Evolutionary conservation across 139 green algal genomes (phyloP).

Genomic region (Tetradesmus lagerheimii): DNA sequence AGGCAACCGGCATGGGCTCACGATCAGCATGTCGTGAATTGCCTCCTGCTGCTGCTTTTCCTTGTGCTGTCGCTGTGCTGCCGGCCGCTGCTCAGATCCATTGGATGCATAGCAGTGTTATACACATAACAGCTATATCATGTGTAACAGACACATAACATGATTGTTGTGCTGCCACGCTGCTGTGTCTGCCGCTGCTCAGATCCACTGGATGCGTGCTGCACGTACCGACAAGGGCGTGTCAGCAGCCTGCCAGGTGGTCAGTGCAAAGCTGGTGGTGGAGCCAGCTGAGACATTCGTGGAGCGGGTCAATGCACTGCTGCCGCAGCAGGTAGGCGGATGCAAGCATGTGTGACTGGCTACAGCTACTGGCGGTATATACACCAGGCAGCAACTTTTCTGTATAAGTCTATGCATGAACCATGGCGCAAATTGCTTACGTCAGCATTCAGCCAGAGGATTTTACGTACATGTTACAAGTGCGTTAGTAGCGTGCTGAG

Average conservation of each 20-base stretch:
- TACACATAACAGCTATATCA: no score
- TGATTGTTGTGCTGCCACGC: not conserved
- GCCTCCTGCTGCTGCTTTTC: no score
- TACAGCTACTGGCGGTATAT: no score
- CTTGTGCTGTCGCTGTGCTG: not conserved
- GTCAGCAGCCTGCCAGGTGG: constrained; percentile 82
- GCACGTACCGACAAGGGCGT: constrained; percentile 97
- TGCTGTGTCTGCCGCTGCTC: constrained; percentile 2
- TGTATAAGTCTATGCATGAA: no score
- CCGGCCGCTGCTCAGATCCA: constrained; percentile 67
- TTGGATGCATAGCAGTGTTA: constrained; percentile 89
- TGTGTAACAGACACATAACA: no score
- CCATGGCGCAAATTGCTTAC: no score
- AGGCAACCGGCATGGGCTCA: no score
- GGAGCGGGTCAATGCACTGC: constrained; percentile 78
- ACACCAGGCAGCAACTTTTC: no score
- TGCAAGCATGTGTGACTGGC: no score
- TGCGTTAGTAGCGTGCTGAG: not conserved
- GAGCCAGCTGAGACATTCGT: constrained; percentile 57
- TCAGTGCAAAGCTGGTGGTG: constrained; percentile 44
- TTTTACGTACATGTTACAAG: no score
- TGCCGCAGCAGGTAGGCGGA: constrained; percentile 60
- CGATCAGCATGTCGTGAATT: no score
- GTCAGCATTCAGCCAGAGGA: no score
- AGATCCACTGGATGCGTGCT: constrained; percentile 89